Conservation (phyloP, 2,329 filamentous ascomycete species). For the Pseudogymnoascus verrucosus region DNA sequence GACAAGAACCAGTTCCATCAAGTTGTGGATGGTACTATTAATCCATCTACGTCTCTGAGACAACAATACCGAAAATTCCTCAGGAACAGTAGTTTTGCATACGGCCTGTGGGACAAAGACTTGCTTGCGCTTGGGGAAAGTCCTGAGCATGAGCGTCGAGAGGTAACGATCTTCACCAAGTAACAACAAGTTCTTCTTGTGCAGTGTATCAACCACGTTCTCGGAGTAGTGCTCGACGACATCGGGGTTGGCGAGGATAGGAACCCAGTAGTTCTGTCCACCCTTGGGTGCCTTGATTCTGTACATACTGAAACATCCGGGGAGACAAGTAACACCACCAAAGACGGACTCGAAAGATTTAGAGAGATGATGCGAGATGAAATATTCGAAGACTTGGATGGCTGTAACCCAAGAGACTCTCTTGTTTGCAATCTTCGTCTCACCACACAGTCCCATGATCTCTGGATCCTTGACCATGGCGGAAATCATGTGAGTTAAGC, state of each 20-base stretch:
- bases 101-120: slow-evolving; percentile 97
- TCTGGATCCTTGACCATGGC: slow-evolving; percentile 99
- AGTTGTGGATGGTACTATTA: slow-evolving; percentile 96
- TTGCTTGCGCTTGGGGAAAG: slow-evolving; percentile 97
- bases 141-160: slow-evolving; percentile 95
- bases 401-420: slow-evolving; percentile 88
- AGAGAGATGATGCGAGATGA: slow-evolving; percentile 93
- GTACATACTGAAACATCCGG: slow-evolving; percentile 99
- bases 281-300: slow-evolving; percentile 98
- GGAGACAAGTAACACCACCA: slow-evolving; percentile 96
- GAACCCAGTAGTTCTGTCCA: slow-evolving; percentile 98
- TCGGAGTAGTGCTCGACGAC: slow-evolving; percentile 99
- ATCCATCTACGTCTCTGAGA: slow-evolving; percentile 98
- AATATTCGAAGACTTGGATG: slow-evolving; percentile 99
- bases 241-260: slow-evolving; percentile 95
- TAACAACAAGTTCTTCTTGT: slow-evolving; percentile 92
- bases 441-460: slow-evolving; percentile 97
- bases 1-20: slow-evolving; percentile 95
- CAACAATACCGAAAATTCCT: slow-evolving; percentile 82
- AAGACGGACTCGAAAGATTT: slow-evolving; percentile 99
- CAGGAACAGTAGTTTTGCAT: slow-evolving; percentile 96
- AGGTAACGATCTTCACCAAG: slow-evolving; percentile 92
- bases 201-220: slow-evolving; percentile 95
- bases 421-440: slow-evolving; percentile 99
- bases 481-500: slow-evolving; percentile 95